phyloP scores from a whole-genome alignment of 495 filamentous ascomycete species.

The Hypoxylon subgilvum region DNA sequence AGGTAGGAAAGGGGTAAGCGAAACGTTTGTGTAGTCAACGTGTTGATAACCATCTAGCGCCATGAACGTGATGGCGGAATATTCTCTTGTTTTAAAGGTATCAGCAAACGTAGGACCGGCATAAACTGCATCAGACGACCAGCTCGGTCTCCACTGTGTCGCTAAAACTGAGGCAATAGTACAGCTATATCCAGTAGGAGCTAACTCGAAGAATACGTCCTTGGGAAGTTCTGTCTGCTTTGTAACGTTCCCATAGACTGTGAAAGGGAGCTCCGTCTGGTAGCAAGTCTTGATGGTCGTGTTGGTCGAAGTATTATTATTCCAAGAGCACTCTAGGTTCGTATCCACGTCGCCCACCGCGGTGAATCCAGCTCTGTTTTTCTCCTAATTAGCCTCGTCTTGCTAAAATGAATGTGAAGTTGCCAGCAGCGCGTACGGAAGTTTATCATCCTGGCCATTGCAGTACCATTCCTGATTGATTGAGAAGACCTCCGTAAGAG shows the following conservation, averaged over 20 bases:
- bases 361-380: slow-evolving; percentile 15
- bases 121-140: slow-evolving; percentile 10
- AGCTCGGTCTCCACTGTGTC: slow-evolving; percentile 16
- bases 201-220: slow-evolving; percentile 19
- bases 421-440: slow-evolving; percentile 6
- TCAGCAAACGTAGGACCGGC: slow-evolving; percentile 4
- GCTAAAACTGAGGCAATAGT: slow-evolving; percentile 42
- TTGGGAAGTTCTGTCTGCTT: slow-evolving; percentile 7
- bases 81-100: slow-evolving; percentile 1
- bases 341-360: slow-evolving; percentile 9
- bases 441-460: slow-evolving; percentile 14
- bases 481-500: slow-evolving; percentile 19
- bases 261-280: slow-evolving; percentile 8
- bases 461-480: slow-evolving; percentile 31
- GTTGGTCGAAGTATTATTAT: slow-evolving; percentile 12
- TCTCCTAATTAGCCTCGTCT: neutral
- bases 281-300: slow-evolving; percentile 12
- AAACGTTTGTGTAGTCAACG: slow-evolving; percentile 4
- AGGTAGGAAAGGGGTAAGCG: slow-evolving; percentile 13
- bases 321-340: slow-evolving; percentile 21
- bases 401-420: neutral
- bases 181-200: slow-evolving; percentile 25
- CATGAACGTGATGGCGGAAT: slow-evolving; percentile 2
- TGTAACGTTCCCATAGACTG: slow-evolving; percentile 7
- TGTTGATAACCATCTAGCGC: slow-evolving; percentile 18